Percentiles rank a stretch among this genome's conserved stretches.
Conservation (phyloP, 495 filamentous ascomycete genomes). For the Podospora pseudopauciseta region DNA sequence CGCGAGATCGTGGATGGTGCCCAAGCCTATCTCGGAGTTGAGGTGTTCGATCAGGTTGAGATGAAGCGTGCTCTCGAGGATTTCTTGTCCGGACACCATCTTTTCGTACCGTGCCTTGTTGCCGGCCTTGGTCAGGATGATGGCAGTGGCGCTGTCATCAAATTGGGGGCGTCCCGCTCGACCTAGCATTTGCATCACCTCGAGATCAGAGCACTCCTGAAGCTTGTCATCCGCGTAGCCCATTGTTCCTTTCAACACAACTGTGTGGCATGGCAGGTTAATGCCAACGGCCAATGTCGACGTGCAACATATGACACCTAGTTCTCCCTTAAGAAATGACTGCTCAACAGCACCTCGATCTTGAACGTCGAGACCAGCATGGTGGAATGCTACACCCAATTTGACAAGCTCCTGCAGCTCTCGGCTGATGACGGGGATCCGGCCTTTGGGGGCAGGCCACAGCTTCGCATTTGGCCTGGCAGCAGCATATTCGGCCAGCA, state of each 20-base stretch:
- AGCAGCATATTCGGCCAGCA: conserved; percentile 66
- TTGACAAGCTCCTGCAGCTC: conserved; percentile 61
- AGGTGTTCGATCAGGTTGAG: conserved; percentile 86
- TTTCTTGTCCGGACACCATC: conserved; percentile 78
- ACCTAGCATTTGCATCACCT: conserved; percentile 98
- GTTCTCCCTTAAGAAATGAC: conserved; percentile 67
- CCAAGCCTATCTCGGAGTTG: conserved; percentile 88
- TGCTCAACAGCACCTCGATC: conserved; percentile 73
- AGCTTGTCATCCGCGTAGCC: conserved; percentile 62
- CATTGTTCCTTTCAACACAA: conserved; percentile 87
- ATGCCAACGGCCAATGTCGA: conserved; percentile 91
- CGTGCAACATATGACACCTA: conserved; percentile 92
- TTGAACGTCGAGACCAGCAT: conserved; percentile 72
- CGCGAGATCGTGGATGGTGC: conserved; percentile 65
- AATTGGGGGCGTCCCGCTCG: conserved; percentile 93
- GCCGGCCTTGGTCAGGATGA: conserved; percentile 75
- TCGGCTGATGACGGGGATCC: conserved; percentile 52
- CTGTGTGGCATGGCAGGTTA: conserved; percentile 89
- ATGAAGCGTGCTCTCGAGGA: conserved; percentile 85
- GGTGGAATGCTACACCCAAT: conserved; percentile 87
- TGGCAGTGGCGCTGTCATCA: conserved; percentile 75
- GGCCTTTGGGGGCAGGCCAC: conserved; percentile 63
- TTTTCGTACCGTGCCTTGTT: conserved; percentile 72
- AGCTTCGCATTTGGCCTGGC: conserved; percentile 53
- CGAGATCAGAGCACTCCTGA: conserved; percentile 81